Evolutionary conservation across 108 stramenopile genomes (phyloP).

Genomic region (Thalassiosira profunda): DNA sequence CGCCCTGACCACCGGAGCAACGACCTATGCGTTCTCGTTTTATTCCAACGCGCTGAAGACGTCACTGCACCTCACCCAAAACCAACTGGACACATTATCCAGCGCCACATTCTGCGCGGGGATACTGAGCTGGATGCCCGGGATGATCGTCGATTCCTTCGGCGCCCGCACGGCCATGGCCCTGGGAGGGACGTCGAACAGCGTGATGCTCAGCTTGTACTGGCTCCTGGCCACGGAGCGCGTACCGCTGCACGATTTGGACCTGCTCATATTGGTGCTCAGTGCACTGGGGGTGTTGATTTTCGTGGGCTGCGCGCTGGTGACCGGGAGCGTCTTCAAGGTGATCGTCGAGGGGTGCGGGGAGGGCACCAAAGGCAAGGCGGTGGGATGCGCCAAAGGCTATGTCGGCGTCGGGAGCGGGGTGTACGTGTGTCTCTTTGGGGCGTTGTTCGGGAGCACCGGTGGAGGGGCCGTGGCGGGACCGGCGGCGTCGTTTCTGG

Average conservation of each 20-base stretch:
- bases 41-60: conserved; percentile 77
- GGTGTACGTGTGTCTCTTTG: conserved; percentile 65
- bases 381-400: conserved; percentile 89
- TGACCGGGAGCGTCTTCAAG: conserved; percentile 87
- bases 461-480: conserved; percentile 2
- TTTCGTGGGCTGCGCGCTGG: conserved; percentile 74
- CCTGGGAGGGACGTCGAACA: conserved; percentile 65
- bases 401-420: conserved; percentile 84
- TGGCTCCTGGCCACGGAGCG: conserved; percentile 66
- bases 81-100: conserved; percentile 78
- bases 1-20: conserved; percentile 80
- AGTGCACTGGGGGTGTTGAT: conserved; percentile 58
- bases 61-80: conserved; percentile 67
- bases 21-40: conserved; percentile 88
- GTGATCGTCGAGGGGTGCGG: conserved; percentile 71
- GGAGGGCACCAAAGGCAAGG: conserved; percentile 74
- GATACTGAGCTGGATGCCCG: conserved; percentile 77
- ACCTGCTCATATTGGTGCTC: conserved; percentile 50
- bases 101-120: conserved; percentile 81
- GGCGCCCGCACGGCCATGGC: conserved; percentile 58
- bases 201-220: conserved; percentile 50
- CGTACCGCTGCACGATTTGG: background rate
- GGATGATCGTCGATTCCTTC: conserved; percentile 68
- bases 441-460: conserved; percentile 46
- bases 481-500: conserved; percentile 1